These are phyloP conservation scores for Plasmodium sp. DNA, from an alignment of 169 alveolate genomes.

Conservation along the genomic window DNA sequence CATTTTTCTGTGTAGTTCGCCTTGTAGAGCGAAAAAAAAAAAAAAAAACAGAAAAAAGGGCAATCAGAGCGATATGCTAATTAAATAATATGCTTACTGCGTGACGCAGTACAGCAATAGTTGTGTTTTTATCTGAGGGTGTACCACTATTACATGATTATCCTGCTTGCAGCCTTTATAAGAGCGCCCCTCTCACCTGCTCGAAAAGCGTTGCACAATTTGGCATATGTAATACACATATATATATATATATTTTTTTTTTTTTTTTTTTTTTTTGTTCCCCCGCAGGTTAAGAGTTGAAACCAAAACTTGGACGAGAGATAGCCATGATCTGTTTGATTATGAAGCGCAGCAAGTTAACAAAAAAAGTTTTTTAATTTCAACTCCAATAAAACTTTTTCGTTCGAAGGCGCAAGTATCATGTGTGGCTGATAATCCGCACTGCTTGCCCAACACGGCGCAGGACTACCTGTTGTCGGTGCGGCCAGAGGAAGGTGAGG, in stretches of 20 bases:
- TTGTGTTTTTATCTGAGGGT: not conserved
- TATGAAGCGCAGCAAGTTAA: constrained; percentile 93
- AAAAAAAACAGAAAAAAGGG: not conserved
- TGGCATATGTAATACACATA: not conserved
- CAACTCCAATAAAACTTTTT: constrained; percentile 70
- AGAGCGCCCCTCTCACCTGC: not conserved
- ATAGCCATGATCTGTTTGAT: constrained; percentile 96
- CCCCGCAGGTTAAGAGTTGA: constrained; percentile 83
- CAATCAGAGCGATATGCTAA: not conserved
- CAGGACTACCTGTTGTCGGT: constrained; percentile 69
- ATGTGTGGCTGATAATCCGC: constrained; percentile 72
- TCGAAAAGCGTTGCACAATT: not conserved
- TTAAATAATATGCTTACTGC: not conserved
- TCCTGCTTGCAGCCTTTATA: not conserved
- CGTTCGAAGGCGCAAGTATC: constrained; percentile 73
- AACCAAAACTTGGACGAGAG: constrained; percentile 95
- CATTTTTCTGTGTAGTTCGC: not conserved
- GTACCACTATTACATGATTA: not conserved
- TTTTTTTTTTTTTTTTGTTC: constrained; percentile 1
- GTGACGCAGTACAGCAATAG: not conserved
- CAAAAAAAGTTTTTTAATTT: constrained; percentile 79
- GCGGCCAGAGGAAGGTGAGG: constrained; percentile 63
- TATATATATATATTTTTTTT: not conserved
- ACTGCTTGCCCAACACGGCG: constrained; percentile 56
- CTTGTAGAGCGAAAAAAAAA: not conserved